Conservation (phyloP, 768 basidiomycete species). For the Infundibulicybe gibba region DNA sequence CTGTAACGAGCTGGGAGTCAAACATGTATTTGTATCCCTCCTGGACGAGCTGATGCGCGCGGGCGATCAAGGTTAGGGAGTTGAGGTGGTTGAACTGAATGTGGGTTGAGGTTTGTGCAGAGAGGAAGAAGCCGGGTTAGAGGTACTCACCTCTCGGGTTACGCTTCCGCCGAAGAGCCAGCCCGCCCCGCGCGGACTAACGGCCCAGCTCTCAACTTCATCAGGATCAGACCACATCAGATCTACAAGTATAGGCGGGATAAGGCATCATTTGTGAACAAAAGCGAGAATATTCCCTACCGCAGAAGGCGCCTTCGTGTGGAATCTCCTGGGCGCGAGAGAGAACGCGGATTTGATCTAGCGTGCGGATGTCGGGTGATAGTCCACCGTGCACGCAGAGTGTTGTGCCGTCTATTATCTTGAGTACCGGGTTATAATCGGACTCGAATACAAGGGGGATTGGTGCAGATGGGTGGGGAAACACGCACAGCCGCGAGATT, state of each 20-base stretch:
- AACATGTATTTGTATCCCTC: slow-evolving; percentile 98
- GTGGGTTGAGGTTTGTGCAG: background rate
- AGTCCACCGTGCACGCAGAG: slow-evolving; percentile 96
- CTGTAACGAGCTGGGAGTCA: slow-evolving; percentile 85
- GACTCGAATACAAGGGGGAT: background rate
- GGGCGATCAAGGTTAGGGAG: slow-evolving; percentile 80
- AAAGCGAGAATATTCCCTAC: slow-evolving; percentile 24
- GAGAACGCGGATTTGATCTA: slow-evolving; percentile 91
- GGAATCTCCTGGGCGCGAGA: slow-evolving; percentile 97
- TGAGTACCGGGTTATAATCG: background rate
- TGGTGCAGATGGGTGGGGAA: background rate
- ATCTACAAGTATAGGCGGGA: slow-evolving; percentile 40
- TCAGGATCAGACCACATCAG: slow-evolving; percentile 99
- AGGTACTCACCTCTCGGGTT: slow-evolving; percentile 64
- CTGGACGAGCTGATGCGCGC: slow-evolving; percentile 96
- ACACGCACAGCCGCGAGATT: slow-evolving; percentile 85
- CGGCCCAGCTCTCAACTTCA: slow-evolving; percentile 94
- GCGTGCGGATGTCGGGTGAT: slow-evolving; percentile 91
- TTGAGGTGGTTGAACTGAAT: slow-evolving; percentile 90
- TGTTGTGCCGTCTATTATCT: slow-evolving; percentile 93
- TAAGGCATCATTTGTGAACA: background rate
- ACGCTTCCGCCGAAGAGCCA: slow-evolving; percentile 91
- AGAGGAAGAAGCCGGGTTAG: slow-evolving; percentile 1
- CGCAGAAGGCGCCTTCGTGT: slow-evolving; percentile 98
- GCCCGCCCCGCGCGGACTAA: slow-evolving; percentile 93